A percentile compares a stretch with the other conserved stretches of the same genome.
These are phyloP conservation scores for Monilinia fructigena DNA, from an alignment of 2,329 filamentous ascomycete species.

Conservation along the genomic window DNA sequence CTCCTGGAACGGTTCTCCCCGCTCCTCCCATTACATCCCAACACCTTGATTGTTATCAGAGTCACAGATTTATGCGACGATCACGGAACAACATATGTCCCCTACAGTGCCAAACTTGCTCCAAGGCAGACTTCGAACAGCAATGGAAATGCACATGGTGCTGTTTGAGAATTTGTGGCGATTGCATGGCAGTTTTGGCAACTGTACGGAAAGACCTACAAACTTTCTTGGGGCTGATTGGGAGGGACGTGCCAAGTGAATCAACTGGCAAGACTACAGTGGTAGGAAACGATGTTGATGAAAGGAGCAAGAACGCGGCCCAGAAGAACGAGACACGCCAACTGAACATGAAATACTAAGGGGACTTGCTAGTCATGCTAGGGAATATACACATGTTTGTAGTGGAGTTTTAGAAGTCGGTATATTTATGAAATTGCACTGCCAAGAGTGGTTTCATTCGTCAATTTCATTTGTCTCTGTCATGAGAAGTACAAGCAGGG, in stretches of 20 bases:
- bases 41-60: constrained; percentile 39
- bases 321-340: background rate
- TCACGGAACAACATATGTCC: constrained; percentile 37
- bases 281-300: background rate
- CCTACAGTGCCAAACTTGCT: constrained; percentile 39
- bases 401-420: background rate
- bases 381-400: background rate
- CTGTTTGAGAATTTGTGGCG: constrained; percentile 38
- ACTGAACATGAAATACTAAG: background rate
- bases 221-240: constrained; percentile 8
- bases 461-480: background rate
- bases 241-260: background rate
- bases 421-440: background rate
- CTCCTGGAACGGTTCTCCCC: constrained; percentile 30
- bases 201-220: constrained; percentile 34
- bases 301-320: background rate
- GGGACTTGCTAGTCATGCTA: background rate
- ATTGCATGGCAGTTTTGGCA: constrained; percentile 36
- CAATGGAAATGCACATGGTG: constrained; percentile 41
- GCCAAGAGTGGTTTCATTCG: background rate
- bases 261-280: background rate
- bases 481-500: background rate
- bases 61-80: constrained; percentile 37
- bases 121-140: constrained; percentile 34
- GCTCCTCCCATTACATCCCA: constrained; percentile 30